Base-by-base conservation (phyloP, 2,329 filamentous ascomycete genomes). In the Setomelanomma holmii region DNA sequence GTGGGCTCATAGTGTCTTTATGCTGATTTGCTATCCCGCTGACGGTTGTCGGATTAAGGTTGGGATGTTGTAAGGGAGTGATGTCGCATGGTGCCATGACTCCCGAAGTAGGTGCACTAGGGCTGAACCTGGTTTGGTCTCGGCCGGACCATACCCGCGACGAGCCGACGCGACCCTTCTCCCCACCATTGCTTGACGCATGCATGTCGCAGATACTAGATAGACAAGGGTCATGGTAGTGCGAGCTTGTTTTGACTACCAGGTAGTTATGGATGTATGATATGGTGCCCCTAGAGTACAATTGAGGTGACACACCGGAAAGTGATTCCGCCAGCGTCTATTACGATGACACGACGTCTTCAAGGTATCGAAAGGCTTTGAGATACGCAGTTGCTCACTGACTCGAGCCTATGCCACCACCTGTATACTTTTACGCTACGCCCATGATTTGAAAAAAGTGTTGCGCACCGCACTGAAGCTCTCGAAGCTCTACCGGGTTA, bases 71-170 rank as follows among this genome's bases (percentile, higher is more conserved):
- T n/a, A 48, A 45, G 49, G 45, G 46, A 42, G 44, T 47, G 36
- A 39, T 42, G 46, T 58, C 30, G 39, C n/a, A 24, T 24, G 42
- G 51, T 48, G 50, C 30, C 22, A 41, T 35, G 24, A 20, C 27
- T 44, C 55, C 50, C 44, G 46, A 58, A 41, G 44, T 23, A 49
- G 48, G 14, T 12, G 38, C 24, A 36, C 55, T 61, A 61, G 42
- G 16, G 2, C 14, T 14, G 21, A 44, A 54, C 54, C 24, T 6
- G 48, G 58, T 27, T 56, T 60, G 50, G 56, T 55, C 38, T 61
- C 58, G 58, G 40, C 55, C 58, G 55, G 42, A 48, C 17, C 34
- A 12, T 54, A 38, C 10, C 33, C 45, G 45, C 58, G 58, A 59
- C 51, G 44, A 56, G 49, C 58, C 58, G 58, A 56, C 5, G 21